Percentiles rank a stretch among this genome's conserved stretches.
Conservation (phyloP, 345 rosid species). For the Bruguiera gymnorhiza region DNA sequence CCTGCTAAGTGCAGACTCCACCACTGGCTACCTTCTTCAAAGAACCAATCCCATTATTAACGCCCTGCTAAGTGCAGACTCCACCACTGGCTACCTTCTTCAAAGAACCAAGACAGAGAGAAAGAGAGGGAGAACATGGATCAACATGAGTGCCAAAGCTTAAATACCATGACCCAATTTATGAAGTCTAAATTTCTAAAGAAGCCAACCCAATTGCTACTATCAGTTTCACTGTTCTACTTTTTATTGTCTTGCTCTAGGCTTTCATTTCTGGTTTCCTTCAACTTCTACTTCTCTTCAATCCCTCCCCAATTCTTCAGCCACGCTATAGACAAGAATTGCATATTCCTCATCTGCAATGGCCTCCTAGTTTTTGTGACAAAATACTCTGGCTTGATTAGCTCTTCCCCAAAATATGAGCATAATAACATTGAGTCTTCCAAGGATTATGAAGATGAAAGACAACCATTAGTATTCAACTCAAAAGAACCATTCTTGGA, state of each 20-base stretch:
- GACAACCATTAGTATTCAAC: background rate
- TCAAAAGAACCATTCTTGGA: constrained; percentile 21
- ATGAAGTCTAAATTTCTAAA: constrained; percentile 37
- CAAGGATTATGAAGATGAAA: constrained; percentile 22
- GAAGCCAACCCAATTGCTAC: constrained; percentile 35
- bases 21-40: constrained; percentile 9
- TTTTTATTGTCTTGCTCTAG: constrained; percentile 32
- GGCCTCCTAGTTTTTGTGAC: constrained; percentile 72
- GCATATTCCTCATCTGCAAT: constrained; percentile 72
- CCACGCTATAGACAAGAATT: constrained; percentile 63
- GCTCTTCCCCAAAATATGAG: constrained; percentile 18
- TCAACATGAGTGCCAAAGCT: constrained; percentile 10
- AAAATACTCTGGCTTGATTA: constrained; percentile 49
- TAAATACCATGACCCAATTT: constrained; percentile 16
- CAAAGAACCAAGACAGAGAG: background rate
- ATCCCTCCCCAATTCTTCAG: constrained; percentile 41
- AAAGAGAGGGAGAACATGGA: constrained; percentile 30
- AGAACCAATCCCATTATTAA: background rate
- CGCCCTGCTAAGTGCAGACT: background rate
- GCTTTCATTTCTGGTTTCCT: constrained; percentile 28
- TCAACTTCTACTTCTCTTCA: constrained; percentile 34
- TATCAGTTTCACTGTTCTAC: constrained; percentile 59
- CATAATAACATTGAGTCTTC: constrained; percentile 13
- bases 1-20: background rate
- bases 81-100: constrained; percentile 1